phyloP scores from a whole-genome alignment of 176 grass and related monocot species.

The Cocos nucifera region DNA sequence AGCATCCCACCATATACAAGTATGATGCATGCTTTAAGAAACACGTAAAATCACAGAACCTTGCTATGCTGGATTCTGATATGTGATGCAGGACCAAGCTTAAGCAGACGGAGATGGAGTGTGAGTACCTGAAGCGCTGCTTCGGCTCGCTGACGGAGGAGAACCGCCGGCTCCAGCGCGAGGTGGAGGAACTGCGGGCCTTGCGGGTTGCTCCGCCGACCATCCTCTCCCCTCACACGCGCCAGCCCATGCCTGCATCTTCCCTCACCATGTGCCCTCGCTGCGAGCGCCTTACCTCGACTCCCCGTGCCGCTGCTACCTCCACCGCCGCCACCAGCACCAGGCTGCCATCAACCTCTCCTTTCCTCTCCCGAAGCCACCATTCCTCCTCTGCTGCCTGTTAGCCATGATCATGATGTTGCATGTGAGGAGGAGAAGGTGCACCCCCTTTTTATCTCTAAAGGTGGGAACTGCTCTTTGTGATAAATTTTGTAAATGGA shows the following conservation, averaged over 20 bases:
- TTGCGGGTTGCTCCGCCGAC: constrained; percentile 78
- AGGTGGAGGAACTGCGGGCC: constrained; percentile 92
- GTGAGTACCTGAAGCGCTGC: constrained; percentile 92
- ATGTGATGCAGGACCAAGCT: constrained; percentile 76
- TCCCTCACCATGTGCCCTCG: constrained; percentile 89
- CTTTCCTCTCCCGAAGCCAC: constrained; percentile 27
- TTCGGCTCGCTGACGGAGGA: constrained; percentile 97
- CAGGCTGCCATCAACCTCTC: constrained; percentile 10
- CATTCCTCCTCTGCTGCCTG: too few species aligned
- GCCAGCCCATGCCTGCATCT: constrained; percentile 73
- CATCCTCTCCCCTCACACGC: constrained; percentile 81
- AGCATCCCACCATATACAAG: too few species aligned
- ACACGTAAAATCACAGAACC: not conserved
- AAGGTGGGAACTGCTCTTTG: too few species aligned
- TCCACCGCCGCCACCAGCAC: not conserved
- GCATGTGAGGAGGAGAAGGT: too few species aligned
- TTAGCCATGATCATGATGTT: too few species aligned
- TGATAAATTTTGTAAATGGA: too few species aligned
- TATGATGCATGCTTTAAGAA: too few species aligned
- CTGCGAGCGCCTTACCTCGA: constrained; percentile 63
- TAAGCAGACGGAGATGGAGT: constrained; percentile 98
- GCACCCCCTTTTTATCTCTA: too few species aligned
- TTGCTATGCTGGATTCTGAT: not conserved
- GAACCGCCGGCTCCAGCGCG: constrained; percentile 83
- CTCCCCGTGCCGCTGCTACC: constrained; percentile 20